Conservation (phyloP, 345 rosid species). For the Isatis tinctoria region DNA sequence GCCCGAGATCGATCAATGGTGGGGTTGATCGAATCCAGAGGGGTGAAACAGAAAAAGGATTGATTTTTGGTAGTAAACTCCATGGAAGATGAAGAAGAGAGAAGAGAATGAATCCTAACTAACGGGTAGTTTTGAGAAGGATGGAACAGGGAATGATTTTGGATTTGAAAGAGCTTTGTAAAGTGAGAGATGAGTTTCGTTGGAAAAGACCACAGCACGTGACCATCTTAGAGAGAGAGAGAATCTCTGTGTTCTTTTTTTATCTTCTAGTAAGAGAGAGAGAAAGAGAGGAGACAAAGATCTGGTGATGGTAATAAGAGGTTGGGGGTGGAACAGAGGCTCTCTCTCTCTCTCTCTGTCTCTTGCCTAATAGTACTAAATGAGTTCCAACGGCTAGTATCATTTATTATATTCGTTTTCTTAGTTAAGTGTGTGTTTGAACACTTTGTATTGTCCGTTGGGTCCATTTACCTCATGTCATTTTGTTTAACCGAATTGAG, state of each 20-base stretch:
- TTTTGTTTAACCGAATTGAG: slow-evolving; percentile 32
- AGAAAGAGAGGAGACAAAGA: slow-evolving; percentile 22
- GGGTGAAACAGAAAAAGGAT: background rate
- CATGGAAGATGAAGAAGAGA: slow-evolving; percentile 12
- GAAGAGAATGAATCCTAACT: slow-evolving; percentile 1
- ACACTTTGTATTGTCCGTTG: slow-evolving; percentile 21
- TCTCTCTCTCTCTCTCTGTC: slow-evolving; percentile 22
- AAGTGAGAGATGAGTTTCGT: slow-evolving; percentile 31
- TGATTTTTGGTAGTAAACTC: background rate
- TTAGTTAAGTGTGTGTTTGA: slow-evolving; percentile 9
- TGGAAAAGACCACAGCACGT: slow-evolving; percentile 41
- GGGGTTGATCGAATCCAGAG: background rate
- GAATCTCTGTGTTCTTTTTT: slow-evolving; percentile 38
- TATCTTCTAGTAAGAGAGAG: slow-evolving; percentile 32
- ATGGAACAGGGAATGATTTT: slow-evolving; percentile 33
- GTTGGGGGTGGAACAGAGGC: slow-evolving; percentile 32
- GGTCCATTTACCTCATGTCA: slow-evolving; percentile 19
- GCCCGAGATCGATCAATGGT: slow-evolving; percentile 18
- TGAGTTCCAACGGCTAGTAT: slow-evolving; percentile 54
- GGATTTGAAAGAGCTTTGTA: slow-evolving; percentile 40
- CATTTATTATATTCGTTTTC: background rate
- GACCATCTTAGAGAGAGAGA: slow-evolving; percentile 37
- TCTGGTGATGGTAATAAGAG: slow-evolving; percentile 37
- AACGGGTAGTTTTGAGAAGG: background rate
- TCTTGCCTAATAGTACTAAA: slow-evolving; percentile 17